Conservation (phyloP, 208 protist genomes). For the Sergeia podlipaevii region DNA sequence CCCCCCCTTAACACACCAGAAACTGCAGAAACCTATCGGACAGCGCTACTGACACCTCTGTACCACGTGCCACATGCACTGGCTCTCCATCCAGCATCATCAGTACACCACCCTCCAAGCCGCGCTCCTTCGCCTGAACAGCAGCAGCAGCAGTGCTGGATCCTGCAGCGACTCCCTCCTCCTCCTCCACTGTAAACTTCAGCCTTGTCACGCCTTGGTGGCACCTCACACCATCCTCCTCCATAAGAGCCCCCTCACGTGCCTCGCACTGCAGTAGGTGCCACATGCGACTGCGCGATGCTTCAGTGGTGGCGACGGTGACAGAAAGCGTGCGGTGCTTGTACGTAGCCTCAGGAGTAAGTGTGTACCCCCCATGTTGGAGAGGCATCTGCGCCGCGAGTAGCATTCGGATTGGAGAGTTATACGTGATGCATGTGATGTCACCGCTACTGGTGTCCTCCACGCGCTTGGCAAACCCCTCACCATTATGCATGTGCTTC, state of each 20-base stretch:
- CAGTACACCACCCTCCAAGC: constrained; percentile 5
- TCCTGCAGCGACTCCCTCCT: constrained; percentile 7
- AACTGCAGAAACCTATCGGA: constrained; percentile 23
- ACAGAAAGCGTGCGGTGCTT: constrained; percentile 34
- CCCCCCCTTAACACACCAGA: constrained; percentile 22
- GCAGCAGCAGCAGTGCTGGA: not conserved
- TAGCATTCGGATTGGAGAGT: constrained; percentile 36
- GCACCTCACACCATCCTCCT: constrained; percentile 78
- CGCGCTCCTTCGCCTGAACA: constrained; percentile 1
- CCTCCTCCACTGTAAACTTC: constrained; percentile 23
- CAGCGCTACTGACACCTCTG: constrained; percentile 32
- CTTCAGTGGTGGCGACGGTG: constrained; percentile 47
- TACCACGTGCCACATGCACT: constrained; percentile 35
- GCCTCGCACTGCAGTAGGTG: constrained; percentile 78
- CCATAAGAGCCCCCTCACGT: constrained; percentile 41
- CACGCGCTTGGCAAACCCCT: no score
- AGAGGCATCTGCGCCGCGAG: constrained; percentile 74
- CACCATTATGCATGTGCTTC: constrained; percentile 3
- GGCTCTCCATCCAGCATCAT: constrained; percentile 62
- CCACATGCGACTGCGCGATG: constrained; percentile 59
- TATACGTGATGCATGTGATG: not conserved
- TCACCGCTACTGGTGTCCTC: not conserved
- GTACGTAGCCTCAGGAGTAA: constrained; percentile 58
- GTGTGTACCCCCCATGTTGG: constrained; percentile 61
- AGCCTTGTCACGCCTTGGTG: constrained; percentile 28